Conservation (phyloP, 2,329 filamentous ascomycete species). For the Pseudogymnoascus sp. region DNA sequence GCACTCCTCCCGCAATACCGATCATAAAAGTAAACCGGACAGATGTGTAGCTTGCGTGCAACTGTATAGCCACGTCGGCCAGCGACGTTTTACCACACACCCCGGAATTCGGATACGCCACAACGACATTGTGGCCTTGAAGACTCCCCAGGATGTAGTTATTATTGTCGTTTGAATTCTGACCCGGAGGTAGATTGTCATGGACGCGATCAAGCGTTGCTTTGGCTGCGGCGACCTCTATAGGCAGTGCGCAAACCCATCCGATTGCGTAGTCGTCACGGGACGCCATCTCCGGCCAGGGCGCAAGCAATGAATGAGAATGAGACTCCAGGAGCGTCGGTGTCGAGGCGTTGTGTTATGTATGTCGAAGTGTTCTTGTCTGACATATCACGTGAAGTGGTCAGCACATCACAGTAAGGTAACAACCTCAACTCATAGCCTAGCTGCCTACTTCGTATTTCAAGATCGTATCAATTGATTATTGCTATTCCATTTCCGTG, state of each 20-base stretch:
- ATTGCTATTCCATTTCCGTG: too few relatives aligned
- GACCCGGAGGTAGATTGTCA: conserved; percentile 10
- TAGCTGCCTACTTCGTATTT: too few relatives aligned
- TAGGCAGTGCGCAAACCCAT: conserved; percentile 27
- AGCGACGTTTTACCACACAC: conserved; percentile 17
- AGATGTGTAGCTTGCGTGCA: conserved; percentile 15
- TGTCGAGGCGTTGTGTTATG: too few relatives aligned
- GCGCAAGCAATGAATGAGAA: too few relatives aligned
- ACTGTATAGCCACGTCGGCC: conserved; percentile 14
- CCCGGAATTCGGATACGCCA: conserved; percentile 19
- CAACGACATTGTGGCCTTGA: conserved; percentile 21
- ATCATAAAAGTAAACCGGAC: conserved; percentile 14
- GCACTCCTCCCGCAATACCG: conserved; percentile 19
- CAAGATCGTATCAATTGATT: too few relatives aligned
- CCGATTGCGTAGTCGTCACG: conserved; percentile 25
- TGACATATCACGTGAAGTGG: too few relatives aligned
- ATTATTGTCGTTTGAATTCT: conserved; percentile 18
- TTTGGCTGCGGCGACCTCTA: conserved; percentile 24
- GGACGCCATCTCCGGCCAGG: background rate
- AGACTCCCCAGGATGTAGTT: conserved; percentile 22
- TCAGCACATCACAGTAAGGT: too few relatives aligned
- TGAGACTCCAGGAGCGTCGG: too few relatives aligned
- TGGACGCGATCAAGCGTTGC: conserved; percentile 27
- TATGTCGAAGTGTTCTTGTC: too few relatives aligned
- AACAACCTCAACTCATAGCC: too few relatives aligned